A percentile compares a stretch with the other conserved stretches of the same genome.
Evolutionary conservation across 345 rosid species (phyloP).

Genomic region (Odontarrhena argentea): DNA sequence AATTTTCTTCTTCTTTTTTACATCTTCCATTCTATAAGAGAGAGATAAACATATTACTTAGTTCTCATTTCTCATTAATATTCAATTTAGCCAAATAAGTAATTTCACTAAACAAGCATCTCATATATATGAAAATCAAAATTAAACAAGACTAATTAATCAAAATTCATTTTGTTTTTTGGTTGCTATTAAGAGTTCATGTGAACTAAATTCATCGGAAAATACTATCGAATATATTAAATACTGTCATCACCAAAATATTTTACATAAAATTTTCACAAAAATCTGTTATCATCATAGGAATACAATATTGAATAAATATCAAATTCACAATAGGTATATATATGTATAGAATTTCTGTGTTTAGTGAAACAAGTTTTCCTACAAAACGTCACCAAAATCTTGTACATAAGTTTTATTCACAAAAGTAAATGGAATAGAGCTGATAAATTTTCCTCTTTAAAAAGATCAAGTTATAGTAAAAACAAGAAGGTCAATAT

Average conservation of each 20-base stretch:
- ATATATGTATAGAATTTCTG: background rate
- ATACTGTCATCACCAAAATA: background rate
- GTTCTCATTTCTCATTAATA: background rate
- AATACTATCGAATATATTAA: background rate
- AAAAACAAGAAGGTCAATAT: conserved; percentile 26
- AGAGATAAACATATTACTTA: background rate
- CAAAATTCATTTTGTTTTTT: background rate
- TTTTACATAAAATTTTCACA: background rate
- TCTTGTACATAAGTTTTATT: background rate
- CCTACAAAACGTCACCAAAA: conserved; percentile 13
- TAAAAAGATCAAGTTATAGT: conserved; percentile 28
- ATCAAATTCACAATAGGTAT: background rate
- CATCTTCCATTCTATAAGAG: conserved; percentile 1
- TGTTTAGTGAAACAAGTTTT: conserved; percentile 23
- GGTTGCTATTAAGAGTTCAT: background rate
- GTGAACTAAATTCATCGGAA: background rate
- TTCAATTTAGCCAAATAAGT: conserved; percentile 13
- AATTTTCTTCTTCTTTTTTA: conserved; percentile 7
- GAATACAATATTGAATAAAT: background rate
- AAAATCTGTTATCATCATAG: background rate
- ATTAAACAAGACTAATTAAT: background rate
- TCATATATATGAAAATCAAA: background rate
- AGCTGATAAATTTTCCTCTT: conserved; percentile 27
- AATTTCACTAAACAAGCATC: background rate
- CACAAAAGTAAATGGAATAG: conserved; percentile 11